These are phyloP conservation scores for Taphrina pruni DNA, from an alignment of 1,139 yeast species.

Conservation along the genomic window DNA sequence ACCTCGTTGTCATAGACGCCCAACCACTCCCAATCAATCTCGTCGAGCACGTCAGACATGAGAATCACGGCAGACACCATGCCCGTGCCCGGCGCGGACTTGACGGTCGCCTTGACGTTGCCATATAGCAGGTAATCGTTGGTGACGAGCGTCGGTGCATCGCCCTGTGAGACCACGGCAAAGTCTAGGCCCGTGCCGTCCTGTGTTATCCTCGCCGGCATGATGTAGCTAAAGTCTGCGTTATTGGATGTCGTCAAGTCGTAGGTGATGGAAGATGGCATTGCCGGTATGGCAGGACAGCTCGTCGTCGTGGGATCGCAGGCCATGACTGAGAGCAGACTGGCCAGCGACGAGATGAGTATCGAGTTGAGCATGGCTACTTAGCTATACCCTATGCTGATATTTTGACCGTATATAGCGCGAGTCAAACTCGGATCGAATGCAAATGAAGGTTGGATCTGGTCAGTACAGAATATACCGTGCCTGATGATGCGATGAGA, in stretches of 20 bases:
- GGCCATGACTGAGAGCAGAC: slow-evolving; percentile 11
- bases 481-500: too few species aligned
- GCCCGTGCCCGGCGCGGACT: slow-evolving; percentile 77
- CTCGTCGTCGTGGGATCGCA: slow-evolving; percentile 32
- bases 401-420: too few species aligned
- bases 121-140: slow-evolving; percentile 88
- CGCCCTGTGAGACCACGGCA: slow-evolving; percentile 79
- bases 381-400: too few species aligned
- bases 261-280: slow-evolving; percentile 29
- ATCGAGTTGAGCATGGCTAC: slow-evolving; percentile 7
- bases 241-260: slow-evolving; percentile 26
- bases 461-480: too few species aligned
- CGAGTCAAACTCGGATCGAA: too few species aligned
- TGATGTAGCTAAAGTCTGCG: slow-evolving; percentile 28
- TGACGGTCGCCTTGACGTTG: slow-evolving; percentile 68
- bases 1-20: slow-evolving; percentile 71
- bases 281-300: slow-evolving; percentile 35
- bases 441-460: too few species aligned
- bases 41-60: slow-evolving; percentile 83
- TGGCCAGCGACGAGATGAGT: slow-evolving; percentile 13
- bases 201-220: slow-evolving; percentile 25
- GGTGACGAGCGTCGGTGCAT: slow-evolving; percentile 83
- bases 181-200: slow-evolving; percentile 49
- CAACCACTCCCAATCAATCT: slow-evolving; percentile 84
- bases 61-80: slow-evolving; percentile 80